Percentiles rank a stretch among this genome's conserved stretches.
Conservation (phyloP, 176 grass and related monocot species). For the Aegilops umbellulata region DNA sequence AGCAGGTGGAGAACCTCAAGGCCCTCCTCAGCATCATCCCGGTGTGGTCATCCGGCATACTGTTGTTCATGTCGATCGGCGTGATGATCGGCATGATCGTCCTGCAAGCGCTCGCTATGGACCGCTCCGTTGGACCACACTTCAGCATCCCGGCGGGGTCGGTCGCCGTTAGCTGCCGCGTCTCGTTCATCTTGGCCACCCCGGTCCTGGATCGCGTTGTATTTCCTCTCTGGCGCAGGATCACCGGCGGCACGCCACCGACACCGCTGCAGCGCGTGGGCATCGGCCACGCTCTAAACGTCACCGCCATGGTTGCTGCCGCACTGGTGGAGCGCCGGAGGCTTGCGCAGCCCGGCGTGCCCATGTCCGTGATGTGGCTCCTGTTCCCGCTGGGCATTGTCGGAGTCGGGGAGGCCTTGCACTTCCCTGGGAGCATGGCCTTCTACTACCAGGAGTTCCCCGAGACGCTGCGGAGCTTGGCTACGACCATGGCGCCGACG, state of each 20-base stretch:
- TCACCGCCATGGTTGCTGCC: slow-evolving; percentile 3
- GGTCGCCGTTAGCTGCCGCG: background rate
- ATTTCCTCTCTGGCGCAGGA: slow-evolving; percentile 27
- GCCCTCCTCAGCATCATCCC: slow-evolving; percentile 26
- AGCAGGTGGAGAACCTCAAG: slow-evolving; percentile 51
- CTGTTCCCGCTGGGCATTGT: slow-evolving; percentile 24
- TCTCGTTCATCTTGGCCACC: background rate
- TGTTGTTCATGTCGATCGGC: slow-evolving; percentile 31
- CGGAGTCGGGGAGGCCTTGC: slow-evolving; percentile 29
- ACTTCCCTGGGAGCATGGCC: slow-evolving; percentile 39
- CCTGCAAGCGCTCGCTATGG: slow-evolving; percentile 50
- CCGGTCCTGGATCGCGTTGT: slow-evolving; percentile 23
- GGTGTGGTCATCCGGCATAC: slow-evolving; percentile 33
- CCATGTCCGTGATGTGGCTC: slow-evolving; percentile 53
- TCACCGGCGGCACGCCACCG: background rate
- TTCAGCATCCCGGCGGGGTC: slow-evolving; percentile 48
- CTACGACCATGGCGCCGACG: slow-evolving; percentile 34
- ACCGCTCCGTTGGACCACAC: slow-evolving; percentile 37
- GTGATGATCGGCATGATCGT: slow-evolving; percentile 30
- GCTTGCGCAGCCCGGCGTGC: background rate
- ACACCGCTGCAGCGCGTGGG: slow-evolving; percentile 40
- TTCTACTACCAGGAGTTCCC: slow-evolving; percentile 60
- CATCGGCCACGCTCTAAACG: slow-evolving; percentile 36
- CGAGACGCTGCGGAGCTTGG: slow-evolving; percentile 26
- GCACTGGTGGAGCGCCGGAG: slow-evolving; percentile 41